Evolutionary conservation across 1,284 basidiomycete genomes (phyloP).

Genomic region (Ganoderma boninense): DNA sequence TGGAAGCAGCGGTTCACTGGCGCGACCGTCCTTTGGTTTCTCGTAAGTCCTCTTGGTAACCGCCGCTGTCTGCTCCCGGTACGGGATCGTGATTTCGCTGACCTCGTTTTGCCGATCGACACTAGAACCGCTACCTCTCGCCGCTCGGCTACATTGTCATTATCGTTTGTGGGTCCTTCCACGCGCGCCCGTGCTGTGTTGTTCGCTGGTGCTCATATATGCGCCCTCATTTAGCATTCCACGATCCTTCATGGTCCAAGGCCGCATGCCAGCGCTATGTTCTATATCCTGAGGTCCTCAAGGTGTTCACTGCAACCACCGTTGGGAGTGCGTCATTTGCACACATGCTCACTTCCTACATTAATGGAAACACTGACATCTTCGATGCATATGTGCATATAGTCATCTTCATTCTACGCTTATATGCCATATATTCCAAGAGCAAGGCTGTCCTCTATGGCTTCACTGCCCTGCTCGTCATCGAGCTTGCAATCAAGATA

Average conservation of each 20-base stretch:
- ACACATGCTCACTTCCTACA: background rate
- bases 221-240: slow-evolving; percentile 31
- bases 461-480: slow-evolving; percentile 28
- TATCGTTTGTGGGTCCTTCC: slow-evolving; percentile 35
- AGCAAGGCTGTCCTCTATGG: slow-evolving; percentile 28
- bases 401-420: slow-evolving; percentile 39
- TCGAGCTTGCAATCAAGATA: slow-evolving; percentile 34
- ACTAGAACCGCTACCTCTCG: slow-evolving; percentile 39
- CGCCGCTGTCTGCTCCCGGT: background rate
- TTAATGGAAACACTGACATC: background rate
- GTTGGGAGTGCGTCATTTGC: slow-evolving; percentile 33
- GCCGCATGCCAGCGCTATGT: slow-evolving; percentile 37
- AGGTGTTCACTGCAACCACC: slow-evolving; percentile 36
- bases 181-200: background rate
- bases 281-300: slow-evolving; percentile 38
- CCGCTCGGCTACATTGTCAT: slow-evolving; percentile 40
- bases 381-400: slow-evolving; percentile 9
- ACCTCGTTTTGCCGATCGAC: slow-evolving; percentile 14
- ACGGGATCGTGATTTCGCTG: slow-evolving; percentile 1
- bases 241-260: slow-evolving; percentile 37
- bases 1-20: slow-evolving; percentile 41
- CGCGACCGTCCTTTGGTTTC: slow-evolving; percentile 39
- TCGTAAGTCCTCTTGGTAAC: slow-evolving; percentile 29
- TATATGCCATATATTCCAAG: slow-evolving; percentile 36
- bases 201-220: slow-evolving; percentile 12